Percentiles rank a stretch among this genome's conserved stretches.
Conservation (phyloP, 1,284 basidiomycete species). For the Stereum hirsutum region DNA sequence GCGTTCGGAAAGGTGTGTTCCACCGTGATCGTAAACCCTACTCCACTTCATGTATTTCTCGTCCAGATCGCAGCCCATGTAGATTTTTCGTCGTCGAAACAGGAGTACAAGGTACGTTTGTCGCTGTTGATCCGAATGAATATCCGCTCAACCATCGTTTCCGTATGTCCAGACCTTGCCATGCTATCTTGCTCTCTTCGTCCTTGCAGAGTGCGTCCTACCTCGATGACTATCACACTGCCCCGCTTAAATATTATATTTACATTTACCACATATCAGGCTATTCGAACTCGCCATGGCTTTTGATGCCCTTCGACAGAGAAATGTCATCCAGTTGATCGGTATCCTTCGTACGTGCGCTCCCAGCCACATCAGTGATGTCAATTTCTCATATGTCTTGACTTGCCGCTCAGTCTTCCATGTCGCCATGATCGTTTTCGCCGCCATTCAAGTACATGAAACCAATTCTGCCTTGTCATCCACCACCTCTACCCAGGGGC, state of each 20-base stretch:
- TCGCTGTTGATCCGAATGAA: neutral
- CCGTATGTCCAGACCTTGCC: constrained; percentile 52
- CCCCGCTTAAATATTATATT: no score
- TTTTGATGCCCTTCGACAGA: constrained; percentile 61
- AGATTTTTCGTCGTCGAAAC: constrained; percentile 21
- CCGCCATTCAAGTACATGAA: constrained; percentile 67
- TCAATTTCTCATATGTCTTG: neutral
- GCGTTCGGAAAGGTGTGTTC: constrained; percentile 27
- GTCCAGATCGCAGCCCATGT: constrained; percentile 46
- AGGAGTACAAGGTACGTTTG: constrained; percentile 44
- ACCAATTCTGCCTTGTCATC: constrained; percentile 53
- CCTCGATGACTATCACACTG: neutral
- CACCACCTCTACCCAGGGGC: constrained; percentile 19
- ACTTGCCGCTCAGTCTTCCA: constrained; percentile 51
- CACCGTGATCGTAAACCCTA: neutral
- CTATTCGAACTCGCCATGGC: constrained; percentile 68
- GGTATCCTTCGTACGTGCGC: constrained; percentile 53
- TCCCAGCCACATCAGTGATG: neutral
- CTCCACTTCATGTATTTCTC: constrained; percentile 3
- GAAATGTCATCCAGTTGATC: constrained; percentile 69
- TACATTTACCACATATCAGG: constrained; percentile 35
- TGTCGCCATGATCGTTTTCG: constrained; percentile 58
- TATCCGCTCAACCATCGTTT: neutral
- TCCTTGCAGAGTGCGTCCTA: constrained; percentile 67
- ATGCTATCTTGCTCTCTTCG: constrained; percentile 75